Conservation (phyloP, 2,329 filamentous ascomycete genomes). For the Xylariaceae sp. region DNA sequence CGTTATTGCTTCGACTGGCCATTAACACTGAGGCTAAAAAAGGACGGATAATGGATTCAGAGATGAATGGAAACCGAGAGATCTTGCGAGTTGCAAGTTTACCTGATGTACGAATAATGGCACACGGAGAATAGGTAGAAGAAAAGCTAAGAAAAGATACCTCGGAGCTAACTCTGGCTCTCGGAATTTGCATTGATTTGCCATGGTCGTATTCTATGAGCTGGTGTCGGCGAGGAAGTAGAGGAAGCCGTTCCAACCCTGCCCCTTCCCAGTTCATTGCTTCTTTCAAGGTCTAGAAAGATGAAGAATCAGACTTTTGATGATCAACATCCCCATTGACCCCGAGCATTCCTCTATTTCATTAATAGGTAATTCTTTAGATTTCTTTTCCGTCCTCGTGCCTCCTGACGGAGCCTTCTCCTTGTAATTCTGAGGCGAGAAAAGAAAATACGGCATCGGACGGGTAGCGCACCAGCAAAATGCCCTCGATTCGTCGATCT, state of each 20-base stretch:
- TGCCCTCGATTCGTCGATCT: not conserved
- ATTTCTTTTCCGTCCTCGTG: not conserved
- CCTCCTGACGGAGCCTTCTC: not conserved
- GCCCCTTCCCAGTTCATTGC: not conserved
- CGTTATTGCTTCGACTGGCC: not conserved
- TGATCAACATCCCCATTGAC: conserved; percentile 1
- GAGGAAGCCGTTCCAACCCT: conserved; percentile 5
- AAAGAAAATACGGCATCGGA: not conserved
- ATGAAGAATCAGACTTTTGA: not conserved
- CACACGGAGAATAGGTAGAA: not conserved
- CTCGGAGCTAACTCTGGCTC: not conserved
- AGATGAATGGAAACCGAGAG: not conserved
- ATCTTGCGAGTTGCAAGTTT: not conserved
- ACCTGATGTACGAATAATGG: not conserved
- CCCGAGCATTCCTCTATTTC: not conserved
- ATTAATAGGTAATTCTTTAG: not conserved
- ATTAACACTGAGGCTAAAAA: not conserved
- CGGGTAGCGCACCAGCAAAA: not conserved
- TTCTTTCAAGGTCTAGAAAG: not conserved
- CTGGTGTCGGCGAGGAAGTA: not conserved
- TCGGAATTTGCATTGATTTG: conserved; percentile 4
- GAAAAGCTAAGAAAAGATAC: not conserved
- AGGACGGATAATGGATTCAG: not conserved
- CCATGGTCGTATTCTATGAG: conserved; percentile 7
- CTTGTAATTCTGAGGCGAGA: not conserved